These are phyloP conservation scores for Calycina herbarum DNA, from an alignment of 2,329 filamentous ascomycete genomes.

Conservation along the genomic window DNA sequence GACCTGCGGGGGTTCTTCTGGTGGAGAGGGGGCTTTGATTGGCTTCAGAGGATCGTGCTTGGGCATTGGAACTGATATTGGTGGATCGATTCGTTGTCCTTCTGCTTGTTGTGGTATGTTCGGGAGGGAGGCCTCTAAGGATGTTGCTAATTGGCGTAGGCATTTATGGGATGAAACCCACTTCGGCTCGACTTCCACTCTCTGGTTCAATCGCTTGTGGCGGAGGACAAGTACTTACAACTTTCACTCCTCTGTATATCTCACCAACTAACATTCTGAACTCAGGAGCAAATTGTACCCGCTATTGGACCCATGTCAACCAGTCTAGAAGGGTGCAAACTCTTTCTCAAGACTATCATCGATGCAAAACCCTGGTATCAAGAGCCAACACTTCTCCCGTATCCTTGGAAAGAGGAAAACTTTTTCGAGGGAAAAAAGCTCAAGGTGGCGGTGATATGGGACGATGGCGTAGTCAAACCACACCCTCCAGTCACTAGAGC, in stretches of 20 bases:
- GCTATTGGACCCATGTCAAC: conserved; percentile 56
- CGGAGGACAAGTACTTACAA: conserved; percentile 17
- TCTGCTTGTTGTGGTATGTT: conserved; percentile 47
- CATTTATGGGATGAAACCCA: conserved; percentile 37
- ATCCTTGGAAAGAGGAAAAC: conserved; percentile 49
- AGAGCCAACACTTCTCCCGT: conserved; percentile 53
- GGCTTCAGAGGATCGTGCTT: conserved; percentile 52
- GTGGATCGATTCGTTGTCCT: conserved; percentile 49
- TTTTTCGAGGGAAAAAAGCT: conserved; percentile 45
- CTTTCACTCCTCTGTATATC: too few relatives aligned
- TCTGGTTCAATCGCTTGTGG: conserved; percentile 27
- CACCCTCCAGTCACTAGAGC: conserved; percentile 61
- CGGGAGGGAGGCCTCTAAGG: neutral
- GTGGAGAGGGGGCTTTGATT: conserved; percentile 57
- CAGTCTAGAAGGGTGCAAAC: conserved; percentile 47
- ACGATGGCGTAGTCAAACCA: conserved; percentile 59
- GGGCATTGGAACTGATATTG: conserved; percentile 56
- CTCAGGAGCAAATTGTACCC: conserved; percentile 42
- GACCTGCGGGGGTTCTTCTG: conserved; percentile 53
- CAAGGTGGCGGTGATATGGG: conserved; percentile 60
- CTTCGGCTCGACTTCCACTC: conserved; percentile 31
- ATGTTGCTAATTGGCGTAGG: conserved; percentile 20
- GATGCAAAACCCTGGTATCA: conserved; percentile 49
- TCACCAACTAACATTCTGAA: too few relatives aligned
- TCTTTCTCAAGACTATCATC: conserved; percentile 45